These are phyloP conservation scores for Neonectria neomacrospora DNA, from an alignment of 2,329 filamentous ascomycete species.

Conservation along the genomic window DNA sequence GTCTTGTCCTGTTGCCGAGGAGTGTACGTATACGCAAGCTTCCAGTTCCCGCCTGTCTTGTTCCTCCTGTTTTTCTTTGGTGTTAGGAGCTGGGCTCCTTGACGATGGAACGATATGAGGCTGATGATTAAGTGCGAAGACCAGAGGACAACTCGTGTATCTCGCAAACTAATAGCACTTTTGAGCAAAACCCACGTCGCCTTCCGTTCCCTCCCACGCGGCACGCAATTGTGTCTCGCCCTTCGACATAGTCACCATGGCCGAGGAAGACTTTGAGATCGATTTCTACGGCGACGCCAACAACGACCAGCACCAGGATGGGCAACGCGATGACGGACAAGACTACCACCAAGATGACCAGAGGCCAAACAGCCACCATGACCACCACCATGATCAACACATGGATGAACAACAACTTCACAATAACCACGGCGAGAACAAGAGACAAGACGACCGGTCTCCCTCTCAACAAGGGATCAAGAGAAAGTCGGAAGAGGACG, in stretches of 20 bases:
- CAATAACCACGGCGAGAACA: conserved; percentile 50
- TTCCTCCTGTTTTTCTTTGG: conserved; percentile 42
- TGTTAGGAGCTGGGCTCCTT: conserved; percentile 25
- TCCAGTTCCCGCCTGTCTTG: conserved; percentile 51
- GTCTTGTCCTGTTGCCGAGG: conserved; percentile 47
- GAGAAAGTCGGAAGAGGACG: conserved; percentile 69
- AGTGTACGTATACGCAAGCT: conserved; percentile 68
- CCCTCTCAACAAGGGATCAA: conserved; percentile 63
- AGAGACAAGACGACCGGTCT: conserved; percentile 55
- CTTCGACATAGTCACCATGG: conserved; percentile 59
- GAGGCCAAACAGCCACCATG: conserved; percentile 46
- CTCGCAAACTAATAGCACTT: conserved; percentile 45
- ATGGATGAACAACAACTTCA: conserved; percentile 55
- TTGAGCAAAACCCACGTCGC: conserved; percentile 27
- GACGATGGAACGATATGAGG: conserved; percentile 37
- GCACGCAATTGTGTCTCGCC: conserved; percentile 31
- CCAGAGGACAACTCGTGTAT: conserved; percentile 42
- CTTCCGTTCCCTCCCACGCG: conserved; percentile 20
- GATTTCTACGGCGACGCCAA: conserved; percentile 75
- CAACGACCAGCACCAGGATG: conserved; percentile 57
- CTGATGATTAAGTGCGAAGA: conserved; percentile 43
- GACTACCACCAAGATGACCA: conserved; percentile 44
- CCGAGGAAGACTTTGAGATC: conserved; percentile 78
- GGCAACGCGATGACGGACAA: conserved; percentile 44
- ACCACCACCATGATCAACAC: conserved; percentile 55